phyloP scores from a whole-genome alignment of 2,329 filamentous ascomycete genomes.

The Colletotrichum scovillei region DNA sequence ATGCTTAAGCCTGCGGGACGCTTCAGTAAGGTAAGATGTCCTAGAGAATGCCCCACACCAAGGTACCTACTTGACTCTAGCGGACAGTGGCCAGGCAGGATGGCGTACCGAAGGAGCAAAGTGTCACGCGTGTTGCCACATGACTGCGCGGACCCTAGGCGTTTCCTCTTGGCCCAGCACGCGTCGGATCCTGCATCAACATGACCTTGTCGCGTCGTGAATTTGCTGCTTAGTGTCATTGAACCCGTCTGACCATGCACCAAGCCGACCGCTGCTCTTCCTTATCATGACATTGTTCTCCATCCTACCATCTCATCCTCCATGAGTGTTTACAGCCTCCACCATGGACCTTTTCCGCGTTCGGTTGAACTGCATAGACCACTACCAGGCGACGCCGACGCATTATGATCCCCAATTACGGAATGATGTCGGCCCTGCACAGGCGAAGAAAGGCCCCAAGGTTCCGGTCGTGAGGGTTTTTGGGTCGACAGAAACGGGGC shows the following conservation, averaged over 20 bases:
- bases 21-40: too few species aligned
- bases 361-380: slow-evolving; percentile 94
- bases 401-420: slow-evolving; percentile 84
- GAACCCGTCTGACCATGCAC: background rate
- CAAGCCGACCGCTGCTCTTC: background rate
- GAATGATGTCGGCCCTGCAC: slow-evolving; percentile 68
- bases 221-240: background rate
- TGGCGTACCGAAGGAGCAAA: background rate
- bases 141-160: slow-evolving; percentile 37
- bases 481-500: slow-evolving; percentile 91
- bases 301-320: background rate
- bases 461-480: slow-evolving; percentile 92
- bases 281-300: background rate
- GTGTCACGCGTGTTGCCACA: slow-evolving; percentile 40
- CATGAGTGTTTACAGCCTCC: slow-evolving; percentile 9
- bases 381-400: slow-evolving; percentile 86
- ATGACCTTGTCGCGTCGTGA: slow-evolving; percentile 23
- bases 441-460: slow-evolving; percentile 72
- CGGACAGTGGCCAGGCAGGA: background rate
- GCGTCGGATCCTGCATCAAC: slow-evolving; percentile 10
- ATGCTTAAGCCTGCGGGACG: too few species aligned
- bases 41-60: too few species aligned
- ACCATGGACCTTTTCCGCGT: slow-evolving; percentile 82
- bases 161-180: background rate
- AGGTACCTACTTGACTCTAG: background rate